Conservation (phyloP, 2,329 filamentous ascomycete genomes). For the Pestalotiopsis fici region DNA sequence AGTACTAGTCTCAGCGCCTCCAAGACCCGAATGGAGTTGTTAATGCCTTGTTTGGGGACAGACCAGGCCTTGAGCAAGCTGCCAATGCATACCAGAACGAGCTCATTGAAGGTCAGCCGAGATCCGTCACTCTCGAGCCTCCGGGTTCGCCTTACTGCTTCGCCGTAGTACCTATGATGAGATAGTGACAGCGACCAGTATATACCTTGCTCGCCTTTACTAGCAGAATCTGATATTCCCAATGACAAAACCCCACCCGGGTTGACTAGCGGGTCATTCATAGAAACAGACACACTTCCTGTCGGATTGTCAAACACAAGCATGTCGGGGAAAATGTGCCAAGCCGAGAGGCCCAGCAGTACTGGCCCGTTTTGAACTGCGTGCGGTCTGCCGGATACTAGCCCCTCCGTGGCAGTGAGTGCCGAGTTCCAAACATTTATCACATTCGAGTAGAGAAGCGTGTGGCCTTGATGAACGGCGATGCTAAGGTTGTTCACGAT, state of each 20-base stretch:
- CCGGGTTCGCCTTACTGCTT: not conserved
- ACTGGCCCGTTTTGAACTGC: conserved; percentile 9
- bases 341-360: conserved; percentile 12
- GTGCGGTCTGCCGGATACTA: conserved; percentile 11
- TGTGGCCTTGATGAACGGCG: not conserved
- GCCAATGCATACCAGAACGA: conserved; percentile 1
- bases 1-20: no score
- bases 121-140: conserved; percentile 4
- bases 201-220: not conserved
- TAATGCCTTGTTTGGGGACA: not conserved
- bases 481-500: conserved; percentile 13
- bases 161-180: conserved; percentile 13
- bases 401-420: conserved; percentile 8
- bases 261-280: conserved; percentile 11
- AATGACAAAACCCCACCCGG: conserved; percentile 11
- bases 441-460: conserved; percentile 6
- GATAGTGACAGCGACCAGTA: conserved; percentile 15
- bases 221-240: not conserved
- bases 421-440: conserved; percentile 10
- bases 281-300: not conserved
- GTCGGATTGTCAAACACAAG: conserved; percentile 3
- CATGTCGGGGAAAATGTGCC: conserved; percentile 15
- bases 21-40: no score
- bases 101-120: conserved; percentile 10
- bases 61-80: not conserved